Base-by-base conservation (phyloP, 1,284 basidiomycete genomes). In the Ganoderma resinaceum region DNA sequence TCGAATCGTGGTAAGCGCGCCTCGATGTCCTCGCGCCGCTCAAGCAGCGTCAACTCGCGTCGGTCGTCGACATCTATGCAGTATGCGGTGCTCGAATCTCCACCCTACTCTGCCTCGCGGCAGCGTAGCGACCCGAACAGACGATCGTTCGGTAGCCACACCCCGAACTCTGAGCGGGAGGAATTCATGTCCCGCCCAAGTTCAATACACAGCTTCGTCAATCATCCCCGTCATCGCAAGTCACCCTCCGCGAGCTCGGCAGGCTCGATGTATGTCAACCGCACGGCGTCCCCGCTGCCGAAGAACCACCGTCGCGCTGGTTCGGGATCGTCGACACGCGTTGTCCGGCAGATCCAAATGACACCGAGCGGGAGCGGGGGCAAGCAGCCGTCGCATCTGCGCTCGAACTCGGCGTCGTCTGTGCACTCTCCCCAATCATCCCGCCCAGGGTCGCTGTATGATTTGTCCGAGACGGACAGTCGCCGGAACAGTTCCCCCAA, bases 41-140 rank as follows among this genome's bases (percentile, higher is more conserved):
- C 92, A 11, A 94, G 92, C 75, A 94, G 93, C 73, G 91, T 93
- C 70, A 94, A 94, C 74, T 95, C 93, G 12, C 83, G 89, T 52
- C 83, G 92, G 57, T 93, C 91, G 0, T 93, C 91, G 12, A 84
- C 87, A 16, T 93, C 91, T 14, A 84, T 85, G 66, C 90, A 91
- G 67, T 82, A 89, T 75, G 78, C 87, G 1, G 72, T 86, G 9
- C 77, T 91, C 57, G 91, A 91, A 64, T 89, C 88, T 8, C 86
- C 88, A 3, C 78, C 78, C 38, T 78, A 80, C 55, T 74, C 73
- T 1, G 72, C 76, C 7, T 78, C 80, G 14, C 78, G 82, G n/a
- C 81, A 82, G 66, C 74, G 82, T 52, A 82, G 82, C 63, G 82
- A 84, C 68, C 83, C 87, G 2, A 84, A 85, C 20, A 83, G 91